Conservation (phyloP, 352 stramenopile genomes). For the Phytophthora hybrid region DNA sequence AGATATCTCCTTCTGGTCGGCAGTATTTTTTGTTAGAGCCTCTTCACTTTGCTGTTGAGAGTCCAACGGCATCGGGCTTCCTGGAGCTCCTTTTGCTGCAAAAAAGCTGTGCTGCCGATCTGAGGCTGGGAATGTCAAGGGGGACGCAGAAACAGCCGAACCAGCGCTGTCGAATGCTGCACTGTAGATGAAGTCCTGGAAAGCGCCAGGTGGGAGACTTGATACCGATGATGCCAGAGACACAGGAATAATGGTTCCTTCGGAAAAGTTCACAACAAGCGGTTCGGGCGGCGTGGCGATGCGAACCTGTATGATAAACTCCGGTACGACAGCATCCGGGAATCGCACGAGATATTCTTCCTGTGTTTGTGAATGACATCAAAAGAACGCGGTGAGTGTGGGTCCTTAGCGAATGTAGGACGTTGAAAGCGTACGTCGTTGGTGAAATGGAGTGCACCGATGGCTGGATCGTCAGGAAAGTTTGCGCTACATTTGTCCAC, state of each 20-base stretch:
- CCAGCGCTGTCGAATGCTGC: conserved; percentile 21
- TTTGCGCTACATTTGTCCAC: conserved; percentile 8
- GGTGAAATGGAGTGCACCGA: conserved; percentile 53
- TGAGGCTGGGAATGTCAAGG: conserved; percentile 19
- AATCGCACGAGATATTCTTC: conserved; percentile 82
- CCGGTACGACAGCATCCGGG: conserved; percentile 67
- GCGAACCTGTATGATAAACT: conserved; percentile 74
- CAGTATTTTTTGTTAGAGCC: conserved; percentile 5
- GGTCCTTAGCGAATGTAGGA: background rate
- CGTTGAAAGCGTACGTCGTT: conserved; percentile 38
- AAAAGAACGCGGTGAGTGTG: background rate
- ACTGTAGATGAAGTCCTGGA: conserved; percentile 39
- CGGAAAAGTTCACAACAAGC: conserved; percentile 7
- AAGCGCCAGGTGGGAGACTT: conserved; percentile 12
- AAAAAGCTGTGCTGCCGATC: conserved; percentile 24
- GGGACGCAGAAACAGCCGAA: conserved; percentile 27
- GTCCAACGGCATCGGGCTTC: background rate
- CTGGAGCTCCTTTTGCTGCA: background rate
- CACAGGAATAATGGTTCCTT: conserved; percentile 16
- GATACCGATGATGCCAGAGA: conserved; percentile 4
- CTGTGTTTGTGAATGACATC: conserved; percentile 15
- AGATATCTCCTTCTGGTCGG: conserved; percentile 7
- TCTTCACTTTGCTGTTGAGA: conserved; percentile 12
- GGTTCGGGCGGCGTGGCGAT: background rate
- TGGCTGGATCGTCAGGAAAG: conserved; percentile 44